Base-by-base conservation (phyloP, 495 filamentous ascomycete species). In the Elasticomyces elasticus region DNA sequence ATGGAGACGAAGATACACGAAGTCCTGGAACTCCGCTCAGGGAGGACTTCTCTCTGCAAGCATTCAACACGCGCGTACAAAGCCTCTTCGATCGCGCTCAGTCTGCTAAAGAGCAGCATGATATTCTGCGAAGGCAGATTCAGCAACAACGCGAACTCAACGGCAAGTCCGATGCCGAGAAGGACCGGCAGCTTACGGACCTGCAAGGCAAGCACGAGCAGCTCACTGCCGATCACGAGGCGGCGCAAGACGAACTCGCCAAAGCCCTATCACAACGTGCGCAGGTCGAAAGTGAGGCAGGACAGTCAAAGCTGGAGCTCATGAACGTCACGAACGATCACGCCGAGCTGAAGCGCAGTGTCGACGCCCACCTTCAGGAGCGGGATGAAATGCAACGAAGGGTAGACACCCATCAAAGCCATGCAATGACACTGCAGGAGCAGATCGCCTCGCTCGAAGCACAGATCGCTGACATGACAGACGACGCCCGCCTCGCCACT, bases 141-240 rank as follows among this genome's bases (percentile, higher is more conserved):
- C 88, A 94, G 69, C 87, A 94, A 65, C 89, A 96, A 68, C 83
- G 88, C 37, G 87, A 92, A 62, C 76, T 94, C 47, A 92, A 89
- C 65, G 86, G 70, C 59, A 77, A 79, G 62, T 81, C 78, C 19
- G 78, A 81, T 55, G 70, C 72, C 0, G 71, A 80, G 56, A 74
- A 77, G 42, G 79, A 81, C 57, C 72, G 72, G 5, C 72, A 77
- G 47, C 70, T 82, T 12, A 68, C 63, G 23, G 69, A 72, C 13
- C 64, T 74, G 7, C 67, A 76, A 40, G 65, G 25, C 5, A 55
- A 47, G 17, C 64, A 74, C 12, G 65, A 72, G 19, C 62, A 69
- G 10, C 62, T 66, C 5, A 54, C 17, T 2, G 59, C 64, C 25
- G 53, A 66, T 9, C 64, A 70, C 37, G 53, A 59, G 55, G 64